phyloP scores from a whole-genome alignment of 768 basidiomycete genomes.

The Boletus sensibilis region DNA sequence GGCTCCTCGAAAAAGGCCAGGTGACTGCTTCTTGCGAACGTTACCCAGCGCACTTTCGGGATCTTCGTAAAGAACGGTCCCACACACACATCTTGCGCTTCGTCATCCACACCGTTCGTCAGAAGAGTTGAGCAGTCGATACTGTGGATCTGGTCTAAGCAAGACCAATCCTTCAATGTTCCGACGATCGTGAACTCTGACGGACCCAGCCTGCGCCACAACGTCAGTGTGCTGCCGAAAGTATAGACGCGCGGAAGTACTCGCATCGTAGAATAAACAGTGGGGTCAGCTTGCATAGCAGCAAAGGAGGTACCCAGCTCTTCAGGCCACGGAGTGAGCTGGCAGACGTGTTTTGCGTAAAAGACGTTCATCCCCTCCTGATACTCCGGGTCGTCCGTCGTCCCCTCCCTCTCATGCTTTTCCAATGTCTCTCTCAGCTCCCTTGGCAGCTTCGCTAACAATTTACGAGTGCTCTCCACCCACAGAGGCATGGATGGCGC shows the following conservation, averaged over 20 bases:
- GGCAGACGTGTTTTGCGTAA: conserved; percentile 36
- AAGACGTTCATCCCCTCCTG: conserved; percentile 29
- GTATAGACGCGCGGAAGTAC: neutral
- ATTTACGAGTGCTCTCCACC: conserved; percentile 22
- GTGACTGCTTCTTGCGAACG: conserved; percentile 27
- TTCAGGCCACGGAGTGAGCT: conserved; percentile 34
- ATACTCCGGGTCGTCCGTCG: conserved; percentile 34
- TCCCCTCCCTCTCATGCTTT: conserved; percentile 37
- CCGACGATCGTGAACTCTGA: conserved; percentile 42
- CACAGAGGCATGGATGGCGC: conserved; percentile 34
- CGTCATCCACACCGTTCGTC: conserved; percentile 39
- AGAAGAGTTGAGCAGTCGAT: conserved; percentile 41
- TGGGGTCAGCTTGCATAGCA: conserved; percentile 29
- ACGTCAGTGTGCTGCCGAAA: neutral
- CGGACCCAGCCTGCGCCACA: conserved; percentile 12
- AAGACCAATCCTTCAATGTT: conserved; percentile 45
- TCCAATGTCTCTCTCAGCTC: conserved; percentile 29
- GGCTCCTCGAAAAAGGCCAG: conserved; percentile 16
- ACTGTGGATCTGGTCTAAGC: conserved; percentile 42
- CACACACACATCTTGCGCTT: conserved; percentile 36
- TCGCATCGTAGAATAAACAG: conserved; percentile 26
- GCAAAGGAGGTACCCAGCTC: conserved; percentile 30
- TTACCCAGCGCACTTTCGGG: conserved; percentile 36
- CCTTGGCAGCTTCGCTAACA: conserved; percentile 27
- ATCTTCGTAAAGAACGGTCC: conserved; percentile 35